Conservation (phyloP, 495 filamentous ascomycete species). For the Talaromyces thailandensis region DNA sequence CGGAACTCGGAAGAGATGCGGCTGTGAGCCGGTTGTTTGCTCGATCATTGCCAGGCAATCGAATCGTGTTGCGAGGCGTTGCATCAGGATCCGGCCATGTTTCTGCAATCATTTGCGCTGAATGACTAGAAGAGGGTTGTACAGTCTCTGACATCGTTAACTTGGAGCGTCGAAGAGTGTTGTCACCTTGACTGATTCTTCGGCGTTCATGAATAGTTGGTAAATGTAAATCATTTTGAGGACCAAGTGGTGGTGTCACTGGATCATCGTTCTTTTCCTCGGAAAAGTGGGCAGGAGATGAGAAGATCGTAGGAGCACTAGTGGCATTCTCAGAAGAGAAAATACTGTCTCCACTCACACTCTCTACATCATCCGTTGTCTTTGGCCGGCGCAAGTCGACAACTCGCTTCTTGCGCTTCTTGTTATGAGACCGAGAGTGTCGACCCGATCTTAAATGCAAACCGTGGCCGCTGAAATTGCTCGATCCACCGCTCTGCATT, state of each 20-base stretch:
- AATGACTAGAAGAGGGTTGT: slow-evolving; percentile 21
- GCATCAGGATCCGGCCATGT: slow-evolving; percentile 24
- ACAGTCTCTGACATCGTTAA: slow-evolving; percentile 10
- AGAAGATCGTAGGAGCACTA: slow-evolving; percentile 30
- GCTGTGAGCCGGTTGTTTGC: slow-evolving; percentile 18
- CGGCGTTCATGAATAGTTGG: slow-evolving; percentile 32
- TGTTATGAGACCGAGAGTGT: slow-evolving; percentile 54
- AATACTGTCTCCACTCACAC: slow-evolving; percentile 41
- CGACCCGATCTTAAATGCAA: slow-evolving; percentile 55
- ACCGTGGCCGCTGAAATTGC: slow-evolving; percentile 41
- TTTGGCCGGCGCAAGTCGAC: slow-evolving; percentile 73
- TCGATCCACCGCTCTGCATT: slow-evolving; percentile 26
- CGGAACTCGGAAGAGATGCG: slow-evolving; percentile 10
- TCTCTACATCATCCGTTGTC: slow-evolving; percentile 45
- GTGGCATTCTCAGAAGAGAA: slow-evolving; percentile 26
- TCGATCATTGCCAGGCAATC: slow-evolving; percentile 22
- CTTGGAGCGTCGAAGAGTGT: not conserved
- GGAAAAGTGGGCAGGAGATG: slow-evolving; percentile 31
- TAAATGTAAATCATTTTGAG: slow-evolving; percentile 23
- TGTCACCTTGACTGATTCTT: slow-evolving; percentile 16
- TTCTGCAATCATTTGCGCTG: slow-evolving; percentile 11
- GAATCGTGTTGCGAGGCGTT: slow-evolving; percentile 26
- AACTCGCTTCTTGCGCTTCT: slow-evolving; percentile 87
- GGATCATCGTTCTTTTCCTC: slow-evolving; percentile 35
- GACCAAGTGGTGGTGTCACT: slow-evolving; percentile 34